phyloP scores from a whole-genome alignment of 1,284 basidiomycete species.

The Thecaphora frezii region DNA sequence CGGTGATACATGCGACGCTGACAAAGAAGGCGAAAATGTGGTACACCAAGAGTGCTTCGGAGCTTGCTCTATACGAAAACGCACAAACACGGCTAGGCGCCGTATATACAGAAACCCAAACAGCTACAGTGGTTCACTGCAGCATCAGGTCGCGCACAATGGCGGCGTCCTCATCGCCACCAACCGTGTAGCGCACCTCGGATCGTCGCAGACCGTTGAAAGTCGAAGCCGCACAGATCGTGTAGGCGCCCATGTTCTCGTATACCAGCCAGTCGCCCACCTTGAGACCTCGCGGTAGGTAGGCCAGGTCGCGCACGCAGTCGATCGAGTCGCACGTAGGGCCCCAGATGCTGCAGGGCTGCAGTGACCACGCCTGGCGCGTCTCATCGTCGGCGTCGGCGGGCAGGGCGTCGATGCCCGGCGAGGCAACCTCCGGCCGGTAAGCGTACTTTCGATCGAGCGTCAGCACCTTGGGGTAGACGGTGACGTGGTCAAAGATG shows the following conservation, averaged over 20 bases:
- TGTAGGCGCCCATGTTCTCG: slow-evolving; percentile 90
- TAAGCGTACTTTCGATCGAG: slow-evolving; percentile 50
- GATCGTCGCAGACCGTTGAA: slow-evolving; percentile 71
- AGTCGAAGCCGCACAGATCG: slow-evolving; percentile 81
- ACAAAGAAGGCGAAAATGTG: too few relatives aligned
- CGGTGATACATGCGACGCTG: too few relatives aligned
- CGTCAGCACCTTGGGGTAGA: slow-evolving; percentile 78
- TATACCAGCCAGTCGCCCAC: slow-evolving; percentile 87
- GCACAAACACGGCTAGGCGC: too few relatives aligned
- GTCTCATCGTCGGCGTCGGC: slow-evolving; percentile 5
- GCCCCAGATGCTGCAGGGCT: slow-evolving; percentile 64
- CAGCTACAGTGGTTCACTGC: slow-evolving; percentile 6
- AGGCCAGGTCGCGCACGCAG: slow-evolving; percentile 59
- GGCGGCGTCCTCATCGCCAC: slow-evolving; percentile 33
- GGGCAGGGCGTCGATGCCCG: slow-evolving; percentile 23
- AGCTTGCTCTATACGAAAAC: too few relatives aligned
- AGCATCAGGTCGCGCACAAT: slow-evolving; percentile 24
- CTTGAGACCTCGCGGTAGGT: slow-evolving; percentile 46
- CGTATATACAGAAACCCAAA: too few relatives aligned
- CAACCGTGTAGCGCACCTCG: slow-evolving; percentile 61
- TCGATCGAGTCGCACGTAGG: slow-evolving; percentile 90
- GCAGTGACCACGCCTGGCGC: slow-evolving; percentile 59
- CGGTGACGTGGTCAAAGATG: slow-evolving; percentile 87
- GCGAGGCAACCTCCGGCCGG: slow-evolving; percentile 56
- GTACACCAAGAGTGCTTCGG: too few relatives aligned